A percentile compares a stretch with the other conserved stretches of the same genome.
Evolutionary conservation across 371 early-diverging fungal genomes (phyloP).

Genomic region (Mortierella sp.): DNA sequence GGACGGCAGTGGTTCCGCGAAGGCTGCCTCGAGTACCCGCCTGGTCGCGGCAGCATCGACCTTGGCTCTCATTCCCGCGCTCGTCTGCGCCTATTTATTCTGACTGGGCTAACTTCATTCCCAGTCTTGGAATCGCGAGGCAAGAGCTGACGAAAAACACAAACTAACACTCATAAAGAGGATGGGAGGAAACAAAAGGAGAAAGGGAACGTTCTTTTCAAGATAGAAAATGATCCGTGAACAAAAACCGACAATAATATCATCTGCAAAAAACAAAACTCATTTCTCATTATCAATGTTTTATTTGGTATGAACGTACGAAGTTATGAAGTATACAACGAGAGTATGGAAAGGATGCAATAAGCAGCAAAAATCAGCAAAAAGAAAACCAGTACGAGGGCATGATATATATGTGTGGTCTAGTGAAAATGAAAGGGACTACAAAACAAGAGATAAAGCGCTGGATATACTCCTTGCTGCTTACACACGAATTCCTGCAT

Average conservation of each 20-base stretch:
- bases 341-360: background rate
- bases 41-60: constrained; percentile 8
- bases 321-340: background rate
- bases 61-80: constrained; percentile 28
- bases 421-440: background rate
- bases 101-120: no score
- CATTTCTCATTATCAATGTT: no score
- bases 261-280: no score
- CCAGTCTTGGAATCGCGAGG: no score
- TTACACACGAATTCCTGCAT: constrained; percentile 46
- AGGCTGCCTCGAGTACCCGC: constrained; percentile 16
- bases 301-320: background rate
- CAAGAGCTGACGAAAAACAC: no score
- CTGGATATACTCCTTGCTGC: no score
- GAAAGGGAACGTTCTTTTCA: no score
- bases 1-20: background rate
- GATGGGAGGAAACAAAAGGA: no score
- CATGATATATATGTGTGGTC: background rate
- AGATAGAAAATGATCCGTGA: no score
- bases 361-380: constrained; percentile 6
- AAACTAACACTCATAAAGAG: no score
- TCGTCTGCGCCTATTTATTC: constrained; percentile 25
- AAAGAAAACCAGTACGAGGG: background rate
- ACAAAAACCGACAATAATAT: no score
- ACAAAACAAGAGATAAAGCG: background rate